These are phyloP conservation scores for Harringtonia aguacate DNA, from an alignment of 2,329 filamentous ascomycete species.

Conservation along the genomic window DNA sequence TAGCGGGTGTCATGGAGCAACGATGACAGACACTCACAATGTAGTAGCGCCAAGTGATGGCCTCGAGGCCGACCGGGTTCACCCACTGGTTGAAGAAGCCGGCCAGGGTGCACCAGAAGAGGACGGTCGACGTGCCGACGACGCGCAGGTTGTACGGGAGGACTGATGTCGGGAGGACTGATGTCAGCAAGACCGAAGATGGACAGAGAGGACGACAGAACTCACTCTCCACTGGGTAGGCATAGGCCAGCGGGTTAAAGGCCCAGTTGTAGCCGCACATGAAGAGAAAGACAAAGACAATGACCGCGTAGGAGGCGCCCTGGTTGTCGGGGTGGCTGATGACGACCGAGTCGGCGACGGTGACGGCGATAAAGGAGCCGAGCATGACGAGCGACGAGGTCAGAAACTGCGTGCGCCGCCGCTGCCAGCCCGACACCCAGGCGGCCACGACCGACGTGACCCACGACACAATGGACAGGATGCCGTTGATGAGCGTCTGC, in stretches of 20 bases:
- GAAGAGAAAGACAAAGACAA: not conserved
- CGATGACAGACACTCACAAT: slow-evolving; percentile 16
- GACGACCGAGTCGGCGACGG: not conserved
- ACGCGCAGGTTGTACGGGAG: not conserved
- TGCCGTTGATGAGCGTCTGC: slow-evolving; percentile 6
- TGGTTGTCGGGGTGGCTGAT: not conserved
- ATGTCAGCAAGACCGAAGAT: too few species aligned
- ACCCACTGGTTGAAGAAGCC: slow-evolving; percentile 27
- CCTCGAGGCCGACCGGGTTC: slow-evolving; percentile 25
- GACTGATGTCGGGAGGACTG: not conserved
- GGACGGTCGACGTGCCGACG: slow-evolving; percentile 2
- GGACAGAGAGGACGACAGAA: not conserved
- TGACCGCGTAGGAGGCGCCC: not conserved
- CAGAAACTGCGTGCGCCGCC: slow-evolving; percentile 23
- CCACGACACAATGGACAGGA: slow-evolving; percentile 16
- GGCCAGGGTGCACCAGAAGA: slow-evolving; percentile 9
- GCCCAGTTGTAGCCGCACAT: not conserved
- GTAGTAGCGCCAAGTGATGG: slow-evolving; percentile 26
- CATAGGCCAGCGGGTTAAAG: not conserved
- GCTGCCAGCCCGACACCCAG: not conserved
- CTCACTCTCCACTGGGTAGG: not conserved
- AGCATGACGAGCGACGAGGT: slow-evolving; percentile 24
- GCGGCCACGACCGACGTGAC: not conserved
- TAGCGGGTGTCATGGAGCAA: slow-evolving; percentile 23
- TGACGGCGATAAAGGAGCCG: not conserved